Base-by-base conservation (phyloP, 306 rosid genomes). In the Comarum palustre region DNA sequence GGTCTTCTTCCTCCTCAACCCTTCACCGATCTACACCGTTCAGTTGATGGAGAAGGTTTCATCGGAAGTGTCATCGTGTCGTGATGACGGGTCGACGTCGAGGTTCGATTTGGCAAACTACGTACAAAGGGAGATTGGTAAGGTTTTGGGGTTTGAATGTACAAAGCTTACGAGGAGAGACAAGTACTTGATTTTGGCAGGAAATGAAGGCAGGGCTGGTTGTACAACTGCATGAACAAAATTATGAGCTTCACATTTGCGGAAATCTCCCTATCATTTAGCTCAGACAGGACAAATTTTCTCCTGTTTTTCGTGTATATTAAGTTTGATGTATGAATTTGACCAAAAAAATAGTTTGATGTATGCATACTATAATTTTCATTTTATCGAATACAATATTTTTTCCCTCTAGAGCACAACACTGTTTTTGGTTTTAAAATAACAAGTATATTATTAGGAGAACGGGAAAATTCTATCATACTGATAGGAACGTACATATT, bases 161-260 rank as follows among this genome's bases (percentile, higher is more conserved):
- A 90, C 98, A 1, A 75, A 64, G 17, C 85, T 93, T 5, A 89
- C 96, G 0, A 83, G 98, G 42, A 89, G 87, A 79, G 96, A 93
- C 42, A 93, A 91, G 80, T 93, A 90, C 76, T 66, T 91, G 83
- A 81, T 87, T 50, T 69, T 93, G 79, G 96, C 97, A 0, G 98
- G 98, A 4, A 93, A 89, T 43, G 96, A 93, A 73, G 98, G 98
- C 31, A 73, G 80, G 10, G 86, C 84, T 59, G 41, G 36, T 39
- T 20, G 11, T 52, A 20, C 20, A 52, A n/a, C 48, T 45, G 58
- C 4, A 52, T 16, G 55, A 32, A 32, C 34, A 32, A 32, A 32
- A 32, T 2, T 3, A 32, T 32, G 34, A 32, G 34, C 34, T 32
- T 32, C 3, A 3, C 5, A 32, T n/a, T n/a, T n/a, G n/a, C n/a